Evolutionary conservation across 169 alveolate species (phyloP).

Genomic region (Plasmodium inui): DNA sequence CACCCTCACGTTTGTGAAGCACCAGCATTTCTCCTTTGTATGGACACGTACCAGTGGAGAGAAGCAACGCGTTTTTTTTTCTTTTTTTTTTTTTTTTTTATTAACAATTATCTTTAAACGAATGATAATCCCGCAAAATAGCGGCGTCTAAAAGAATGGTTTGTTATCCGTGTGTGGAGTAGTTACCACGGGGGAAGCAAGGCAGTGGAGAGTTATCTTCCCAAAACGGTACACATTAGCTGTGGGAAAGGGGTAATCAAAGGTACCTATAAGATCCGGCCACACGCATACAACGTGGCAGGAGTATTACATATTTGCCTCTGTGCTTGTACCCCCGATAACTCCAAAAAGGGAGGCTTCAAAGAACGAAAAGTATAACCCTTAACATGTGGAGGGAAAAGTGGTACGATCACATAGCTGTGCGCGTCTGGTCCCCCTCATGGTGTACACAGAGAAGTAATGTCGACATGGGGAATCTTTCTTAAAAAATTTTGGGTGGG

Average conservation of each 20-base stretch:
- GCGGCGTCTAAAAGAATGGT: neutral
- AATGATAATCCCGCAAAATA: neutral
- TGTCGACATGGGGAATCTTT: neutral
- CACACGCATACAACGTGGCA: neutral
- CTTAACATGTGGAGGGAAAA: neutral
- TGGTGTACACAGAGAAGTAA: neutral
- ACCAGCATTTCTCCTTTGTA: neutral
- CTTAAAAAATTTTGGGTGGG: neutral
- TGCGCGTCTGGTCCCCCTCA: neutral
- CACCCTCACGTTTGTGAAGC: neutral
- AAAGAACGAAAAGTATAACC: neutral
- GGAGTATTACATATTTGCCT: neutral
- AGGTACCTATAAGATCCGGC: neutral
- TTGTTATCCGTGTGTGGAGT: neutral
- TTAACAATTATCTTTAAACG: neutral
- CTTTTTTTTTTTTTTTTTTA: neutral
- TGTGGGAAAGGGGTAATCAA: neutral
- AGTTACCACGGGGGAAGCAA: too few species aligned
- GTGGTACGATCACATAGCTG: neutral
- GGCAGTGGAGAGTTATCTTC: too few species aligned
- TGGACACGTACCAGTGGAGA: neutral
- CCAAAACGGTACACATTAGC: too few species aligned
- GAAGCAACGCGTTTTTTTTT: neutral
- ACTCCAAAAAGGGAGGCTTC: neutral
- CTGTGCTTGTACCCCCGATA: neutral